A percentile compares a stretch with the other conserved stretches of the same genome.
Evolutionary conservation across 208 protist species (phyloP).

Genomic region (Naegleria fowleri): DNA sequence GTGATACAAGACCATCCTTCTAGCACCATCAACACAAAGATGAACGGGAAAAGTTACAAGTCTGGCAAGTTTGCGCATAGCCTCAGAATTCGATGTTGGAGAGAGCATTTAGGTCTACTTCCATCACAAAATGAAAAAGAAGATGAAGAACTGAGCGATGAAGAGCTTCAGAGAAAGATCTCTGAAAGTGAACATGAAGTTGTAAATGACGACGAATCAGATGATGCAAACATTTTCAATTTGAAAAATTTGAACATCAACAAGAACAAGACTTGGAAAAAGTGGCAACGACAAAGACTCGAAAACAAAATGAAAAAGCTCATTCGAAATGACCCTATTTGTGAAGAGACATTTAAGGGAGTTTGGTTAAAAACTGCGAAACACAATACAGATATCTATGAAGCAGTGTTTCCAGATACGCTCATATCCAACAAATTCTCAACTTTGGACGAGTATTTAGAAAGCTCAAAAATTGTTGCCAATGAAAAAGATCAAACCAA

Average conservation of each 20-base stretch:
- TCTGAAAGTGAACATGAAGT: background rate
- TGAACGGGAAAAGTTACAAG: background rate
- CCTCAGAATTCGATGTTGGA: slow-evolving; percentile 3
- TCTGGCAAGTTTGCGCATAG: background rate
- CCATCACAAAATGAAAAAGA: background rate
- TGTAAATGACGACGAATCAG: background rate
- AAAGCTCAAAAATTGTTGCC: background rate
- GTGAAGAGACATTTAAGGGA: background rate
- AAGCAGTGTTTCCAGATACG: background rate
- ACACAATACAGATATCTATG: slow-evolving; percentile 6
- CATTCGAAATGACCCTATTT: background rate
- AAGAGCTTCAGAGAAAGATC: background rate
- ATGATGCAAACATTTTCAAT: background rate
- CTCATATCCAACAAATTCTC: background rate
- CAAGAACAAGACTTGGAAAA: background rate
- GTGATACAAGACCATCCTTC: background rate
- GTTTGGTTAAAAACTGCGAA: background rate
- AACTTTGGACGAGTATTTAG: background rate
- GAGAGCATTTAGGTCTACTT: slow-evolving; percentile 14
- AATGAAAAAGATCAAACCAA: background rate
- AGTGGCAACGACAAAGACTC: background rate
- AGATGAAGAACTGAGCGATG: background rate
- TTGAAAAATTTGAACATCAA: background rate
- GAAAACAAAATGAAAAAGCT: background rate
- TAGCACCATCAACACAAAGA: background rate